These are phyloP conservation scores for Tarenaya hassleriana DNA, from an alignment of 345 rosid genomes.

Conservation along the genomic window DNA sequence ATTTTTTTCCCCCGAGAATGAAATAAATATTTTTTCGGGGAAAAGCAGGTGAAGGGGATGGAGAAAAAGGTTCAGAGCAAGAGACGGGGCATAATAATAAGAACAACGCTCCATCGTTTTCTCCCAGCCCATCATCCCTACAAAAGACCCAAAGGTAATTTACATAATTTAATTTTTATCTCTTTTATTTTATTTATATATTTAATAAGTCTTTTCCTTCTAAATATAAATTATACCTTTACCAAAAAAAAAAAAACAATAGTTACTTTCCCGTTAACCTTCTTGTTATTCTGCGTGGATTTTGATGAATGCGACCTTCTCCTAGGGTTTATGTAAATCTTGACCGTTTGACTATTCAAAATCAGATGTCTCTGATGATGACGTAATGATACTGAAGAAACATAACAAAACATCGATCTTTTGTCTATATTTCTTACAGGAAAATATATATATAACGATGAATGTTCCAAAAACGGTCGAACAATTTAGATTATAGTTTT, in stretches of 20 bases:
- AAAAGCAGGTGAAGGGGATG: slow-evolving; percentile 26
- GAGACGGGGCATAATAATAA: slow-evolving; percentile 21
- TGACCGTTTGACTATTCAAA: not conserved
- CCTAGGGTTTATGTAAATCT: no score
- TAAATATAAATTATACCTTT: no score
- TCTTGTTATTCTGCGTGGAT: slow-evolving; percentile 9
- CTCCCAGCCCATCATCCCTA: slow-evolving; percentile 28
- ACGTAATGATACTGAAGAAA: not conserved
- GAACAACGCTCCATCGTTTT: slow-evolving; percentile 13
- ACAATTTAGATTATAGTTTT: slow-evolving; percentile 1
- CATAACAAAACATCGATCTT: not conserved
- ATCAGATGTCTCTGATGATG: slow-evolving; percentile 17
- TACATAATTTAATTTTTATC: not conserved
- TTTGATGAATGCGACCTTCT: slow-evolving; percentile 8
- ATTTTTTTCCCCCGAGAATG: slow-evolving; percentile 12
- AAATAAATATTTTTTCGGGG: slow-evolving; percentile 16
- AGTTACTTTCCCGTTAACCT: slow-evolving; percentile 1
- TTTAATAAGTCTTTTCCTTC: no score
- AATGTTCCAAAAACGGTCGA: slow-evolving; percentile 14
- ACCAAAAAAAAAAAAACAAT: no score
- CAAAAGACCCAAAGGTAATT: slow-evolving; percentile 28
- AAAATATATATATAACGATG: not conserved
- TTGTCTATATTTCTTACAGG: no score
- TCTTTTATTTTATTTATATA: not conserved
- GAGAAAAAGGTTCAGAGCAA: slow-evolving; percentile 28